Base-by-base conservation (phyloP, 2,329 filamentous ascomycete species). In the Paracorniculantispora psalliotae region DNA sequence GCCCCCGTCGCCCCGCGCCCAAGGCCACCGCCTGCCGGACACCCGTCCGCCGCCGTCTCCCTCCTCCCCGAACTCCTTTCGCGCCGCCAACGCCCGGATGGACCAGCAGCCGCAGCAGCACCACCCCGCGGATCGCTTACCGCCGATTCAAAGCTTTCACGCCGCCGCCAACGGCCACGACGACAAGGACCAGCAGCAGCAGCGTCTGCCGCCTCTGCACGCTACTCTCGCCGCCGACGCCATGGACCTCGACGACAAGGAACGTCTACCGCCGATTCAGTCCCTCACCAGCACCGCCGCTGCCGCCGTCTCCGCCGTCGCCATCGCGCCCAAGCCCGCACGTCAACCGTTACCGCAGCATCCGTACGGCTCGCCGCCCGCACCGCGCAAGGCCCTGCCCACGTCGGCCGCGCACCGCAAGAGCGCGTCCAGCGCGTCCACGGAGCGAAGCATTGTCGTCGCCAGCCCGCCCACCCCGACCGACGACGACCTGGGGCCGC, bases 221-320 rank as follows among this genome's bases (percentile, higher is more conserved):
- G 56, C 56, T 19, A 58, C 56, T 9, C 56, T 58, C 4, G 56
- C 47, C 19, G 47, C 26, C 28, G 56, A 58, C 3, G 25, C n/a
- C 15, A 58, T 58, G 56, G 56, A 58, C 39, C 47, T 58, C 10
- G 56, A 58, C 28, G 56, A 58, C 39, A 44, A 58, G 47, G 56
- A 58, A 23, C 47, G 37, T 9, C 47, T 58, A 17, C 56, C 56
- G 10, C 56, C 56, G 19, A 58, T 58, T 12, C 56, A 58, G n/a
- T n/a, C n/a, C n/a, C n/a, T n/a, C n/a, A n/a, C n/a, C n/a, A n/a
- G n/a, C n/a, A n/a, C n/a, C n/a, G n/a, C n/a, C n/a, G n/a, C n/a
- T n/a, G n/a, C n/a, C n/a, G n/a, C n/a, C n/a, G n/a, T n/a, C n/a
- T n/a, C n/a, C n/a, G n/a, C n/a, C n/a, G n/a, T n/a, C 12, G 13